phyloP scores from a whole-genome alignment of 805 yeast species.

The Pichia paraexigua region DNA sequence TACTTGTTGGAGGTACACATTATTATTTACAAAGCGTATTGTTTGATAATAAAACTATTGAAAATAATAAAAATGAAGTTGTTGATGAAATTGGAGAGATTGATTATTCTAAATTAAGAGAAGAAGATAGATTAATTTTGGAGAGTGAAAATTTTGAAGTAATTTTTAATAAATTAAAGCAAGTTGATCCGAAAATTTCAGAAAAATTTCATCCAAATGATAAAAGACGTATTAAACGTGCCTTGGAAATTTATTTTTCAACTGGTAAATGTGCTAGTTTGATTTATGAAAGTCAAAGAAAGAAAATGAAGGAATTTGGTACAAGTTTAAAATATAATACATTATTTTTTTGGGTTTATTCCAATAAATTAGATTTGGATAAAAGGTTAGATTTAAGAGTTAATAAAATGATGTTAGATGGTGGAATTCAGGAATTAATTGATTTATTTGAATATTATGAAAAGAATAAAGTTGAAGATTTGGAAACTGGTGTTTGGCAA shows the following conservation, averaged over 20 bases:
- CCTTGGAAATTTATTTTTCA: constrained; percentile 66
- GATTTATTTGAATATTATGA: constrained; percentile 45
- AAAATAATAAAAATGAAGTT: constrained; percentile 11
- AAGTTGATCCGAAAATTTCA: constrained; percentile 64
- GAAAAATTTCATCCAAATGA: constrained; percentile 90
- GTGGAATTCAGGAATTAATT: constrained; percentile 63
- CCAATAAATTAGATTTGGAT: constrained; percentile 50
- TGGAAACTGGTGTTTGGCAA: constrained; percentile 82
- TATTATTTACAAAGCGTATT: constrained; percentile 77
- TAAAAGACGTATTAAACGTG: constrained; percentile 65
- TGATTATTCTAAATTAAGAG: neutral
- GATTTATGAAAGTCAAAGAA: constrained; percentile 54
- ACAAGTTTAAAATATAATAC: constrained; percentile 51
- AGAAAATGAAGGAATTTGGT: constrained; percentile 30
- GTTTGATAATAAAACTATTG: constrained; percentile 59
- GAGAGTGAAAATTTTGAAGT: constrained; percentile 48
- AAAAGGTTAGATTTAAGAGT: constrained; percentile 69
- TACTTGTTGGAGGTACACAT: constrained; percentile 93
- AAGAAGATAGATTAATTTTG: constrained; percentile 31
- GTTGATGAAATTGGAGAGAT: neutral
- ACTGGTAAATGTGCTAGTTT: constrained; percentile 67
- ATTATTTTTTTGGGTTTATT: constrained; percentile 75
- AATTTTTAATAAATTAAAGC: constrained; percentile 39
- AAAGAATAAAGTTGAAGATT: constrained; percentile 18
- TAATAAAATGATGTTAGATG: constrained; percentile 68